Conservation (phyloP, 352 stramenopile species). For the Globisporangium spiculum region DNA sequence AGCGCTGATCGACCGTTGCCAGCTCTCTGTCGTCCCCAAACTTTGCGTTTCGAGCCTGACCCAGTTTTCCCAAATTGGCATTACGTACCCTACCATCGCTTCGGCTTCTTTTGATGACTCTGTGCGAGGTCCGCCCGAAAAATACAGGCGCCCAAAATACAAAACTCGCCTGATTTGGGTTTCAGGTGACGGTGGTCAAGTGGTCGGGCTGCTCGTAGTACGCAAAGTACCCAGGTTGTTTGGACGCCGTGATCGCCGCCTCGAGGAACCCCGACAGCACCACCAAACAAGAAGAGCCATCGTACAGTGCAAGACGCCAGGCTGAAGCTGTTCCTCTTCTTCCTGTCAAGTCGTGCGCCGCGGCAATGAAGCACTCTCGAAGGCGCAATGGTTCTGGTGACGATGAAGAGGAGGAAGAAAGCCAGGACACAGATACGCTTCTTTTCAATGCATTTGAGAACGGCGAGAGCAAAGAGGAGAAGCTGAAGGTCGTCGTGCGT, state of each 20-base stretch:
- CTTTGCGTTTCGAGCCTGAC: not conserved
- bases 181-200: not conserved
- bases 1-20: not conserved
- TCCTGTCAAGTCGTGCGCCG: not conserved
- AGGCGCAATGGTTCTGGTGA: not conserved
- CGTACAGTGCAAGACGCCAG: not conserved
- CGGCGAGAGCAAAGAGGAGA: conserved; percentile 34
- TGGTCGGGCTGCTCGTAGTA: too few species aligned
- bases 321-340: not conserved
- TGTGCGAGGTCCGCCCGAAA: conserved; percentile 15
- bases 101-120: not conserved
- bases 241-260: too few species aligned
- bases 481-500: conserved; percentile 62
- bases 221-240: too few species aligned
- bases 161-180: conserved; percentile 14
- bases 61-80: not conserved
- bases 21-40: not conserved
- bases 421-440: not conserved
- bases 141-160: conserved; percentile 17
- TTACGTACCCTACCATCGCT: not conserved
- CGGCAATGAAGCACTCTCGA: conserved; percentile 11
- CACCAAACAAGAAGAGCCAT: not conserved
- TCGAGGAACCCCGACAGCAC: not conserved
- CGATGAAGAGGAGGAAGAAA: not conserved
- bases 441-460: not conserved